phyloP scores from a whole-genome alignment of 2,329 filamentous ascomycete species.

The Pseudocercospora cruenta region DNA sequence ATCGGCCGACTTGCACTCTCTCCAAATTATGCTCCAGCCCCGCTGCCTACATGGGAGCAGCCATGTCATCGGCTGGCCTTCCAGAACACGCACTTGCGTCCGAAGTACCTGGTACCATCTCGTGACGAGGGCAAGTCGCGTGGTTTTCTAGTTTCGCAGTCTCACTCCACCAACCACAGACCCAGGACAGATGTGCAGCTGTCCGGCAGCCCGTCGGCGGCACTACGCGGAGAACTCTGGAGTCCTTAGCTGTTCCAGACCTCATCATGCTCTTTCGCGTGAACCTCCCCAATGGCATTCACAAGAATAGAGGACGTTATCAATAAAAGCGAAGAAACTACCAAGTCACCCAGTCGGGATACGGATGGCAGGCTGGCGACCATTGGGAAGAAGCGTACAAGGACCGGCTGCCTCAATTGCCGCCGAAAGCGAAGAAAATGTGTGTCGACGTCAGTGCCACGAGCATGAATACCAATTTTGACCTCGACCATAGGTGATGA shows the following conservation, averaged over 20 bases:
- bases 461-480: background rate
- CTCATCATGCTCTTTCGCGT: background rate
- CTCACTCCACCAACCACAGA: background rate
- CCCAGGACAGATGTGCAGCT: background rate
- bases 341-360: constrained; percentile 1
- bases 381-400: constrained; percentile 36
- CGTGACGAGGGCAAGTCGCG: constrained; percentile 6
- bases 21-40: background rate
- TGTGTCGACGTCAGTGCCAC: constrained; percentile 13
- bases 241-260: background rate
- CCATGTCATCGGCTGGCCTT: background rate
- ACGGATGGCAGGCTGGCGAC: constrained; percentile 30
- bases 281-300: constrained; percentile 15
- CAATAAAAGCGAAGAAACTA: constrained; percentile 13
- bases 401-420: constrained; percentile 42
- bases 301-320: constrained; percentile 16
- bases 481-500: constrained; percentile 32
- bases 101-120: background rate
- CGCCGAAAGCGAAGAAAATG: constrained; percentile 40
- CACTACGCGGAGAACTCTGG: constrained; percentile 14
- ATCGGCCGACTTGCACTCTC: background rate
- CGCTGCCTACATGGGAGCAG: background rate
- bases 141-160: background rate
- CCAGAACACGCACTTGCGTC: background rate
- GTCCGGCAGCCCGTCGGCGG: constrained; percentile 3